phyloP scores from a whole-genome alignment of 768 basidiomycete genomes.

The Coprinopsis strossmayeri region DNA sequence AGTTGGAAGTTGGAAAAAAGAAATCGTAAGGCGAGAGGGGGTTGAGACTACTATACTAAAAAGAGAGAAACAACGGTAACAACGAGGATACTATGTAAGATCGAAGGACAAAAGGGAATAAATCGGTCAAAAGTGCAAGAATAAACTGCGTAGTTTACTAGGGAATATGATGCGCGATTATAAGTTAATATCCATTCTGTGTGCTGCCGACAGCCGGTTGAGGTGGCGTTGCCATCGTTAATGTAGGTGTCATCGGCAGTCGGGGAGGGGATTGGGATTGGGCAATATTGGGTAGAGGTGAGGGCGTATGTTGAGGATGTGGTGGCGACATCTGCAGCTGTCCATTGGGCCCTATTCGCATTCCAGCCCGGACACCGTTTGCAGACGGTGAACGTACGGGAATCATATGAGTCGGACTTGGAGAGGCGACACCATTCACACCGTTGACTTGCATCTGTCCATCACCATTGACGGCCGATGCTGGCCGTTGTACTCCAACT shows the following conservation, averaged over 20 bases:
- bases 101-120: neutral
- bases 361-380: slow-evolving; percentile 45
- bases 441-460: slow-evolving; percentile 11
- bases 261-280: slow-evolving; percentile 46
- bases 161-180: neutral
- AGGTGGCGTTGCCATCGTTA: slow-evolving; percentile 51
- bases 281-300: slow-evolving; percentile 37
- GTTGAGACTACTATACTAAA: no score
- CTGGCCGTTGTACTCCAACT: slow-evolving; percentile 26
- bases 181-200: slow-evolving; percentile 42
- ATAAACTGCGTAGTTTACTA: neutral
- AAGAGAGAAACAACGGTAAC: no score
- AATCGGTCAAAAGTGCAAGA: neutral
- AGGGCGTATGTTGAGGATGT: slow-evolving; percentile 40
- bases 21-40: no score
- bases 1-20: no score
- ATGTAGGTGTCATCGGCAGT: slow-evolving; percentile 41
- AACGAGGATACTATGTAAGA: no score
- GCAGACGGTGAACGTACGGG: slow-evolving; percentile 47
- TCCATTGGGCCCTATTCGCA: slow-evolving; percentile 32
- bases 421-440: slow-evolving; percentile 23
- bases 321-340: slow-evolving; percentile 48
- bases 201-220: no score
- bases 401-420: slow-evolving; percentile 32
- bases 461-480: slow-evolving; percentile 28